Evolutionary conservation across 768 basidiomycete genomes (phyloP).

Genomic region (Mycena chlorophos): DNA sequence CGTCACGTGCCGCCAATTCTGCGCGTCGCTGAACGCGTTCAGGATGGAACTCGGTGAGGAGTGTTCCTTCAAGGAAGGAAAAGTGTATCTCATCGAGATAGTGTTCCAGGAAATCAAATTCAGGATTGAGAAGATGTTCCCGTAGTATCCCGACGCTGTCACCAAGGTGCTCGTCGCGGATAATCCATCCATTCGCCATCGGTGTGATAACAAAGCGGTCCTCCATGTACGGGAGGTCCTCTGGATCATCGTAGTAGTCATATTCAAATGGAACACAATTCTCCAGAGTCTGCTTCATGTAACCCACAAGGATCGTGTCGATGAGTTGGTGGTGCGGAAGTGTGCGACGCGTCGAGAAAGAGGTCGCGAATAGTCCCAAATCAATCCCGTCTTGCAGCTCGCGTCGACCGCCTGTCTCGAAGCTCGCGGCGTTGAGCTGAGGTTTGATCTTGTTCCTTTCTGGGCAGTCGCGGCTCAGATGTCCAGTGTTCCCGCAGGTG

Average conservation of each 20-base stretch:
- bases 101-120: constrained; percentile 6
- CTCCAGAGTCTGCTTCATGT: background rate
- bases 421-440: background rate
- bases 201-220: constrained; percentile 2
- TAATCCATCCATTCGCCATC: background rate
- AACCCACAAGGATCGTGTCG: background rate
- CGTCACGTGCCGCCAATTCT: background rate
- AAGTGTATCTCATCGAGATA: background rate
- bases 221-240: background rate
- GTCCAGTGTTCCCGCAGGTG: constrained; percentile 3
- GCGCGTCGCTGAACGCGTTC: background rate
- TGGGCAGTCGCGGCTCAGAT: constrained; percentile 17
- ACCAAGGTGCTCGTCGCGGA: background rate
- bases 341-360: background rate
- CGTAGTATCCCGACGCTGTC: constrained; percentile 1
- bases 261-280: background rate
- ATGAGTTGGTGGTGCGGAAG: background rate
- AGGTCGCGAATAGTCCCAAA: background rate
- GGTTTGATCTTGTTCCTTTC: constrained; percentile 4
- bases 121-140: constrained; percentile 2
- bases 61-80: background rate
- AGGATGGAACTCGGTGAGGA: background rate
- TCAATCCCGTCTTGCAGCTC: background rate
- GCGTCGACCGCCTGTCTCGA: background rate
- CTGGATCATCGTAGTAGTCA: constrained; percentile 3